Conservation (phyloP, 768 basidiomycete species). For the Pulveroboletus sp. region DNA sequence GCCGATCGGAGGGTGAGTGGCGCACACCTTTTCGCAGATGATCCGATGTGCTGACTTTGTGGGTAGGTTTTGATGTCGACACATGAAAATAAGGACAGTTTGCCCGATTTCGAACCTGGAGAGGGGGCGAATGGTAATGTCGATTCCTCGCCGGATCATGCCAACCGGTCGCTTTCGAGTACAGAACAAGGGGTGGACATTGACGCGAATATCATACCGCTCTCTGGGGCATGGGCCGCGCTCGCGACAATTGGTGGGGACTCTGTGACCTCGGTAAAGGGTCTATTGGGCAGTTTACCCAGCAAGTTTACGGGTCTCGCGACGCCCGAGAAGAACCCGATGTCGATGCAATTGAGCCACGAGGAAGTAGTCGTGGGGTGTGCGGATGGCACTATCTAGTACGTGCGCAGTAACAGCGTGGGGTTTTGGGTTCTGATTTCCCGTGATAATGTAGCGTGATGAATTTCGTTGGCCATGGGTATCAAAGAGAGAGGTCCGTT, state of each 20-base stretch:
- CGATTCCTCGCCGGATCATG: constrained; percentile 8
- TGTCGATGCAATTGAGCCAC: constrained; percentile 90
- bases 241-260: constrained; percentile 43
- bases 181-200: constrained; percentile 51
- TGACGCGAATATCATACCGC: constrained; percentile 60
- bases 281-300: constrained; percentile 61
- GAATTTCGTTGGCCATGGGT: constrained; percentile 60
- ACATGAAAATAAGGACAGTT: constrained; percentile 55
- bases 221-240: constrained; percentile 75
- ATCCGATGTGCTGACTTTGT: not conserved
- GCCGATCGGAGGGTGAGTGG: constrained; percentile 74
- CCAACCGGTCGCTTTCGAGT: constrained; percentile 11
- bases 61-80: constrained; percentile 80
- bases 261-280: constrained; percentile 44
- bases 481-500: constrained; percentile 34
- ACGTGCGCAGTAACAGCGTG: constrained; percentile 28
- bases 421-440: constrained; percentile 10
- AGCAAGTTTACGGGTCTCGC: constrained; percentile 74
- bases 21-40: not conserved
- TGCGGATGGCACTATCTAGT: constrained; percentile 92
- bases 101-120: constrained; percentile 10
- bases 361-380: constrained; percentile 91
- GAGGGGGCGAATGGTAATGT: not conserved
- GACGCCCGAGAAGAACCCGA: constrained; percentile 89
- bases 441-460: constrained; percentile 42